These are phyloP conservation scores for Pilasporangium apinafurcum DNA, from an alignment of 352 stramenopile genomes.

Conservation along the genomic window DNA sequence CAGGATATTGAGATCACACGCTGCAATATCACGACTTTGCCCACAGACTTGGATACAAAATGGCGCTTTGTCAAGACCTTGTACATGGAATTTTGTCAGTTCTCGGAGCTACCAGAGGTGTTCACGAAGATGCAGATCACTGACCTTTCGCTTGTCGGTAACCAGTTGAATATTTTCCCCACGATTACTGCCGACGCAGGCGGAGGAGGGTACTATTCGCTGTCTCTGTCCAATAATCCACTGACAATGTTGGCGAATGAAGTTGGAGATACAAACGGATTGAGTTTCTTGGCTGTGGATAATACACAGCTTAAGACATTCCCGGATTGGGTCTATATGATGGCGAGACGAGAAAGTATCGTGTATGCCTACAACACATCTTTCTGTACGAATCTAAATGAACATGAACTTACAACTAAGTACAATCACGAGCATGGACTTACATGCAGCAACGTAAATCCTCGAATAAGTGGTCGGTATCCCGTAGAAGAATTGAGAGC, in stretches of 20 bases:
- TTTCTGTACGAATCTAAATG: slow-evolving; percentile 2
- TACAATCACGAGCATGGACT: background rate
- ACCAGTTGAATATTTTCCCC: slow-evolving; percentile 1
- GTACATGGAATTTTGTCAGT: slow-evolving; percentile 13
- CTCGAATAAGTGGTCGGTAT: background rate
- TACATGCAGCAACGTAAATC: slow-evolving; percentile 3
- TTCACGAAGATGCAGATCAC: slow-evolving; percentile 4
- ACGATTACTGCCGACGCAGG: background rate
- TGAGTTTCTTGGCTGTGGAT: slow-evolving; percentile 7
- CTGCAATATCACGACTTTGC: slow-evolving; percentile 11
- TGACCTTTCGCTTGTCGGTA: slow-evolving; percentile 16
- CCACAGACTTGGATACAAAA: slow-evolving; percentile 7
- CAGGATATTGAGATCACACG: slow-evolving; percentile 14
- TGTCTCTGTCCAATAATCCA: slow-evolving; percentile 11
- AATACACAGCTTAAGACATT: slow-evolving; percentile 2
- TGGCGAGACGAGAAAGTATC: background rate
- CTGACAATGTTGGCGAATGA: background rate
- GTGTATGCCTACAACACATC: slow-evolving; percentile 7
- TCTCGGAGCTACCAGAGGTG: slow-evolving; percentile 1
- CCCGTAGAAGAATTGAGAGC: background rate
- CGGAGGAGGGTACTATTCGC: background rate
- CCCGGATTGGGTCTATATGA: slow-evolving; percentile 1
- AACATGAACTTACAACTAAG: background rate
- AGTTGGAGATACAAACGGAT: background rate
- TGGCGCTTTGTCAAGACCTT: slow-evolving; percentile 9